Evolutionary conservation across 805 yeast genomes (phyloP), one percentile per base, ranked within the genome.

Genomic region (Peterozyma toletana): DNA sequence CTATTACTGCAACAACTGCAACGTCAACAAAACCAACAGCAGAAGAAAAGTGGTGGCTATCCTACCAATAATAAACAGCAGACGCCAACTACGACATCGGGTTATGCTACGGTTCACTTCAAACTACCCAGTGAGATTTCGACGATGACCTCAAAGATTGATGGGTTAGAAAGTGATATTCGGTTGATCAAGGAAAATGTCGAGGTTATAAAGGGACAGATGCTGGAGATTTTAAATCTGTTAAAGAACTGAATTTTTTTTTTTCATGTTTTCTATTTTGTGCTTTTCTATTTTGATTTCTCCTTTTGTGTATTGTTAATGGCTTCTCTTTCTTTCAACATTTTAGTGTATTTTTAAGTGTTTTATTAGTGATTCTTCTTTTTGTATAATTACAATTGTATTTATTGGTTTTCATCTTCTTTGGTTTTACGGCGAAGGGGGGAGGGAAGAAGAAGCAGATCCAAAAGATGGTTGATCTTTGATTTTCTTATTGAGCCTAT

Each of bases 91-190:
- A 21, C 17, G 11, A 21, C 40, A 13, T 31, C 41, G 11, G 35
- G 35, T 15, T 33, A 31, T 16, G 35, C 41, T 30, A 38, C 41
- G 7, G 30, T 38, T 9, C 39, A 40, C 13, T 36, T 41, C 37
- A 41, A 41, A 31, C 5, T 41, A 10, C 44, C 44, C 6, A 13
- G 30, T 13, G 44, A 41, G 9, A 11, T 37, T 11, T 13, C 13
- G 10, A 16, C 5, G 13, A 17, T 41, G 33, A 37, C 16, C n/a
- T 16, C 11, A 11, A 36, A 30, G 15, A 18, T 41, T 13, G 37
- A 31, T 11, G 37, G 36, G 9, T 13, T 41, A 10, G 44, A 41
- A 33, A 37, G 33, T 2, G 45, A 42, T 14, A 11, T 42, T 5
- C 15, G 13, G 5, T 5, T 10, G 14, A 11, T 41, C 21, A 41